phyloP scores from a whole-genome alignment of 108 stramenopile genomes.

The Cylindrotheca closterium region DNA sequence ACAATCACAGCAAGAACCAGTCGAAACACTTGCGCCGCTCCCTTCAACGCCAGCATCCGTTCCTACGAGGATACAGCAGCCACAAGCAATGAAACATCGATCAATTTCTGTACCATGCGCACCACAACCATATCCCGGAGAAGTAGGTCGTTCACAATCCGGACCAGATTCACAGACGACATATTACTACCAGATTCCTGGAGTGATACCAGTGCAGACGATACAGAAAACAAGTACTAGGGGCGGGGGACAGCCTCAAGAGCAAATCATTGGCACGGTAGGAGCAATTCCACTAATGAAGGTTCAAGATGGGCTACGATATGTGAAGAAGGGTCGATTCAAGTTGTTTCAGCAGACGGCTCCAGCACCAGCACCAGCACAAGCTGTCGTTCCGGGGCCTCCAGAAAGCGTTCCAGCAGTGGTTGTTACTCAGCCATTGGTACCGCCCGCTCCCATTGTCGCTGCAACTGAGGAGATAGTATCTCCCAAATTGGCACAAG shows the following conservation, averaged over 20 bases:
- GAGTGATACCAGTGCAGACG: conserved; percentile 24
- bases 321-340: conserved; percentile 46
- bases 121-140: too few species aligned
- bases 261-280: conserved; percentile 39
- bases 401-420: too few species aligned
- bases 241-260: conserved; percentile 1
- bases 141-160: too few species aligned
- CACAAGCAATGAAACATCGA: too few species aligned
- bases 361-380: conserved; percentile 4
- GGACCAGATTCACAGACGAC: conserved; percentile 26
- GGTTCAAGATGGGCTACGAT: conserved; percentile 22
- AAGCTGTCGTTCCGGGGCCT: neutral
- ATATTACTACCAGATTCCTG: conserved; percentile 23
- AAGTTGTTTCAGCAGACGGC: conserved; percentile 40
- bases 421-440: too few species aligned
- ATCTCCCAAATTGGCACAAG: neutral
- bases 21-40: too few species aligned
- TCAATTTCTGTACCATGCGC: too few species aligned
- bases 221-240: neutral
- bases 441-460: neutral
- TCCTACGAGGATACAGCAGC: too few species aligned
- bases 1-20: neutral
- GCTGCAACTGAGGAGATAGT: neutral
- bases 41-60: too few species aligned
- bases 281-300: conserved; percentile 41